Percentiles rank a stretch among this genome's conserved stretches.
These are phyloP conservation scores for Epichloe scottii DNA, from an alignment of 2,329 filamentous ascomycete species.

Conservation along the genomic window DNA sequence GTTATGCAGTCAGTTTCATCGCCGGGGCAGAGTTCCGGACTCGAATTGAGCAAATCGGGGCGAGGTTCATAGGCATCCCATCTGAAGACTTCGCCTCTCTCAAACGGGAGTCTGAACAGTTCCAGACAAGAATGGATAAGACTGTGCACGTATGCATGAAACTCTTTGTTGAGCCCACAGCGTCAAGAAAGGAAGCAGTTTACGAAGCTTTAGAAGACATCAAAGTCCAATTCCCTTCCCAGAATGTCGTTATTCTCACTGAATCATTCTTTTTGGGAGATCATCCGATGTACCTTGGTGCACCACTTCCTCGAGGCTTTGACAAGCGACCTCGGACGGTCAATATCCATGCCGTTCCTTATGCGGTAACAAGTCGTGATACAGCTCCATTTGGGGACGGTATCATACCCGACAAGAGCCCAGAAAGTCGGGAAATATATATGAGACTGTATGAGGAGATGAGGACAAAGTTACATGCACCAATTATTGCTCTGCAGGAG, in stretches of 20 bases:
- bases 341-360: conserved; percentile 25
- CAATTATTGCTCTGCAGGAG: background rate
- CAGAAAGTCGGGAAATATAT: background rate
- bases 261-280: conserved; percentile 27
- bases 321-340: conserved; percentile 22
- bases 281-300: conserved; percentile 25
- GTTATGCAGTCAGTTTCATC: conserved; percentile 31
- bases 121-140: background rate
- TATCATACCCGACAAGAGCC: background rate
- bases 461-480: background rate
- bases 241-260: conserved; percentile 29
- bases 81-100: background rate
- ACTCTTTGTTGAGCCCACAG: background rate
- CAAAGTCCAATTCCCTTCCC: conserved; percentile 9
- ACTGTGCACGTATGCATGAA: background rate
- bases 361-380: conserved; percentile 20
- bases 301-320: conserved; percentile 25
- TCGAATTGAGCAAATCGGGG: background rate
- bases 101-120: background rate
- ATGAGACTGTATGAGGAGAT: background rate
- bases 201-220: background rate
- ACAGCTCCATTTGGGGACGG: background rate
- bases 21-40: conserved; percentile 23
- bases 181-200: background rate
- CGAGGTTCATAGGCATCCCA: background rate